Evolutionary conservation across 257 asterid genomes (phyloP).

Genomic region (Solanum chiquidenum): DNA sequence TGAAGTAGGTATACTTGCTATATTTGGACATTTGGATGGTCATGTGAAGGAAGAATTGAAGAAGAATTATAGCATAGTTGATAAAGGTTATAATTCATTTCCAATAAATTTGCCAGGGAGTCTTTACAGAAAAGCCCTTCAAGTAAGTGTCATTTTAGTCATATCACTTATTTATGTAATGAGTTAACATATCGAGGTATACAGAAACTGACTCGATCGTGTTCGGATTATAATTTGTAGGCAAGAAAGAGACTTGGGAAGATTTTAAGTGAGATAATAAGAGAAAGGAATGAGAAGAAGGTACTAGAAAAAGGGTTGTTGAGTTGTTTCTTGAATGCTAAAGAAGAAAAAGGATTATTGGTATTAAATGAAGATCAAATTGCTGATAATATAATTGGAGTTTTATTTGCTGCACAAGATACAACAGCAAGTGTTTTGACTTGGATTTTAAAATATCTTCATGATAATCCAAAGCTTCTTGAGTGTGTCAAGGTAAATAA

Average conservation of each 20-base stretch:
- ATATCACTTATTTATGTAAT: background rate
- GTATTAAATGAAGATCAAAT: conserved; percentile 50
- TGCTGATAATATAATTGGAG: conserved; percentile 79
- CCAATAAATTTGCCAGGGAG: conserved; percentile 60
- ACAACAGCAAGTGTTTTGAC: conserved; percentile 81
- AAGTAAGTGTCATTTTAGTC: conserved; percentile 22
- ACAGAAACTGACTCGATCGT: background rate
- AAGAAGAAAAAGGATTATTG: conserved; percentile 27
- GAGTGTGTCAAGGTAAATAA: conserved; percentile 48
- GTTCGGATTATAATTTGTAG: conserved; percentile 14
- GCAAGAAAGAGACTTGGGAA: conserved; percentile 69
- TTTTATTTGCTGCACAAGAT: conserved; percentile 81
- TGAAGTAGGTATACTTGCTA: conserved; percentile 59
- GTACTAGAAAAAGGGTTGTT: conserved; percentile 31
- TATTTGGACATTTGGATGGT: conserved; percentile 52
- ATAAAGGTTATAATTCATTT: conserved; percentile 73
- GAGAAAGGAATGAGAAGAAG: conserved; percentile 47
- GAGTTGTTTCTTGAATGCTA: conserved; percentile 38
- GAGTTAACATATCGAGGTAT: background rate
- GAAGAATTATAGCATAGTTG: conserved; percentile 43
- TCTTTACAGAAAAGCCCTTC: conserved; percentile 38
- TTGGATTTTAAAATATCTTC: conserved; percentile 73
- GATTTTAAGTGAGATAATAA: conserved; percentile 32
- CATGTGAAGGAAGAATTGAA: conserved; percentile 50
- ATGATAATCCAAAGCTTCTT: conserved; percentile 44